Evolutionary conservation across 805 yeast species (phyloP).

Genomic region (Barnettozyma botsteinii): DNA sequence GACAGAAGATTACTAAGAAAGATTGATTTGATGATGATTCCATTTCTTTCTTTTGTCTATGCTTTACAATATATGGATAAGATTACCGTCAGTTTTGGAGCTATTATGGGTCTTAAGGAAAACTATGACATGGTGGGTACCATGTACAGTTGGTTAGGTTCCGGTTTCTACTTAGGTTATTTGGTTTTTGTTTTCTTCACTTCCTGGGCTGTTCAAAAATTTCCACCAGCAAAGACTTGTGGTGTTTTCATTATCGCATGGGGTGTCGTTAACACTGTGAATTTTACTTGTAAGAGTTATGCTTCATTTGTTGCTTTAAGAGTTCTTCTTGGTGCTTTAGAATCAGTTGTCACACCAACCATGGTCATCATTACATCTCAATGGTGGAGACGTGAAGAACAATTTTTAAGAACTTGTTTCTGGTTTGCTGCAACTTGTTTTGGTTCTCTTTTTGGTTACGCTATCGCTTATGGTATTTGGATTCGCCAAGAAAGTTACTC

Average conservation of each 20-base stretch:
- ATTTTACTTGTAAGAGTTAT: slow-evolving; percentile 36
- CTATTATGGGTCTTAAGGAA: slow-evolving; percentile 37
- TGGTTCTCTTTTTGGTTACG: slow-evolving; percentile 37
- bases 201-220: slow-evolving; percentile 37
- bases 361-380: slow-evolving; percentile 17
- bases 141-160: slow-evolving; percentile 41
- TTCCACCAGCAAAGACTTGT: slow-evolving; percentile 39
- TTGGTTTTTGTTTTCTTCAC: slow-evolving; percentile 44
- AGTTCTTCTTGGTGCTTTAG: slow-evolving; percentile 44
- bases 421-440: slow-evolving; percentile 31
- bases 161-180: slow-evolving; percentile 50
- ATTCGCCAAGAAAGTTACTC: slow-evolving; percentile 25
- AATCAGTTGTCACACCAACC: slow-evolving; percentile 33
- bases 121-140: slow-evolving; percentile 38
- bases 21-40: slow-evolving; percentile 33
- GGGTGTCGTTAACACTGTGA: slow-evolving; percentile 41
- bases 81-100: slow-evolving; percentile 35
- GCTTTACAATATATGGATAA: slow-evolving; percentile 39
- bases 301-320: slow-evolving; percentile 42
- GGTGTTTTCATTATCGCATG: slow-evolving; percentile 34
- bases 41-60: slow-evolving; percentile 26
- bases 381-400: slow-evolving; percentile 25
- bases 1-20: slow-evolving; percentile 24
- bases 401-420: slow-evolving; percentile 26
- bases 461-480: slow-evolving; percentile 38